Evolutionary conservation across 2,329 filamentous ascomycete genomes (phyloP), one percentile per base, ranked within the genome.

Genomic region (Zasmidium cellare): DNA sequence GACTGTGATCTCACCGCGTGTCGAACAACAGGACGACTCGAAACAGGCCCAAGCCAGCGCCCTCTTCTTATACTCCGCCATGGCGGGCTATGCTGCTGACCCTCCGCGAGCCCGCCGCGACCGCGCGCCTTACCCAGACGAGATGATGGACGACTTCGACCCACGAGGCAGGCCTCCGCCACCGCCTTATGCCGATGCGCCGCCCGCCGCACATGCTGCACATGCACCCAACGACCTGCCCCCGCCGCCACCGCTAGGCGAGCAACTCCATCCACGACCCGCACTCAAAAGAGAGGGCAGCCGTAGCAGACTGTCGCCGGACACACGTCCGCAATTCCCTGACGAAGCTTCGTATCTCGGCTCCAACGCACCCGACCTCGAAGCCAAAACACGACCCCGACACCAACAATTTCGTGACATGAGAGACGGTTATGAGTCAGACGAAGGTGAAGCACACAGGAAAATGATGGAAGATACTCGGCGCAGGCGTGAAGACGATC

Each of bases 371-470:
- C 69, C 67, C 9, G 72, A 74, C 55, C 61, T 72, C 46, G 72
- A 74, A 60, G 55, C 63, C 25, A 74, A 74, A 62, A 68, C 65
- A 56, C 53, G 67, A 28, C 61, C 60, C 19, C 59, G 59, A 35
- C 63, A 74, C 45, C 64, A 64, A 38, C 59, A 67, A 41, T 74
- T 74, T 60, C 57, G 72, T 23, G 67, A 72, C 28, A 67, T 67
- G 61, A 63, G 72, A 44, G 69, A 74, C 60, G 72, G 71, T 16
- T 74, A 74, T 61, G 71, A 72, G 56, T 69, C 65, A 47, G 72
- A 74, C 48, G 72, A 74, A 52, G 72, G 72, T 19, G 72, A 74
- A 51, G 58, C 53, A 45, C 66, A 69, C 59, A 60, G 63, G 48
- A 62, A 61, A 58, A 59, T 52, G 49, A 25, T 62, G 58, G 53